A percentile compares a stretch with the other conserved stretches of the same genome.
phyloP scores from a whole-genome alignment of 2,329 filamentous ascomycete genomes.

The Rutstroemia sp. region DNA sequence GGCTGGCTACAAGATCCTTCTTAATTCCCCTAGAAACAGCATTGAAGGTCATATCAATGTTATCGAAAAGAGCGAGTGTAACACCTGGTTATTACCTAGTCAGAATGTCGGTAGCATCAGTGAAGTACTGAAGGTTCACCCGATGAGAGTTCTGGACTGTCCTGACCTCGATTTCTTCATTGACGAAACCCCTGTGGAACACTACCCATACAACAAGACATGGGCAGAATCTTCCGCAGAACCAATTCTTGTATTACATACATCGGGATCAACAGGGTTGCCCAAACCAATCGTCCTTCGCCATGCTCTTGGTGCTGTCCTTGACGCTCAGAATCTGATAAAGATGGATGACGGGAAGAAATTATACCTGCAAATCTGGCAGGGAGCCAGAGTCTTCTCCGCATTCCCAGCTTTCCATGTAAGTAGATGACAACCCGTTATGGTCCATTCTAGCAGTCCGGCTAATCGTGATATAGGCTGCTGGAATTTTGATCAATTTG shows the following conservation, averaged over 20 bases:
- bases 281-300: slow-evolving; percentile 13
- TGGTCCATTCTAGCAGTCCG: background rate
- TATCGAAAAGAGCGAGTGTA: slow-evolving; percentile 1
- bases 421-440: background rate
- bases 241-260: slow-evolving; percentile 11
- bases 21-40: slow-evolving; percentile 3
- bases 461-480: background rate
- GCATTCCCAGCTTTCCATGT: slow-evolving; percentile 5
- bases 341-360: background rate
- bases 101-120: background rate
- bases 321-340: background rate
- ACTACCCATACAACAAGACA: slow-evolving; percentile 9
- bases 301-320: background rate
- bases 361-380: background rate
- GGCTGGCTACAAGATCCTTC: slow-evolving; percentile 3
- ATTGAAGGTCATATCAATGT: slow-evolving; percentile 7
- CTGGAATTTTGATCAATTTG: background rate
- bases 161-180: slow-evolving; percentile 5
- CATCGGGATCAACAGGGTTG: slow-evolving; percentile 14
- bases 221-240: slow-evolving; percentile 21
- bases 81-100: slow-evolving; percentile 3
- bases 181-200: slow-evolving; percentile 4
- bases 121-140: background rate
- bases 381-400: background rate
- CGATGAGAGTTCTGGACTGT: slow-evolving; percentile 1